Evolutionary conservation across 73 alveolate species (phyloP), one percentile per base, ranked within the genome.

Genomic region (Uronychia binucleata): DNA sequence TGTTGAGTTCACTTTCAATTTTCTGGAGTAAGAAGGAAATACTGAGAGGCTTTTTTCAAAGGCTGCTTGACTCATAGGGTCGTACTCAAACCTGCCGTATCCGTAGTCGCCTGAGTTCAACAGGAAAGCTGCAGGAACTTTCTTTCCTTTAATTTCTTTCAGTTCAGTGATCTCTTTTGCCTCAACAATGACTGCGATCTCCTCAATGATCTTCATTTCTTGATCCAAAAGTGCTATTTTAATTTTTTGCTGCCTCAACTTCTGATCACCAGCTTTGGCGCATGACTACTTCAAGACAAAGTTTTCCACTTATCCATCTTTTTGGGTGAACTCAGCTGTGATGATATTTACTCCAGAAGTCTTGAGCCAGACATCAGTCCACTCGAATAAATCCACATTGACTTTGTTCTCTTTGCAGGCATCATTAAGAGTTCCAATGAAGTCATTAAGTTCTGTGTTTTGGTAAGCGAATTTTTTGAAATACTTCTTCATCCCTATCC

Each of bases 381-480:
- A 92, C n/a, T 33, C 59, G 8, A 60, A 80, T 0, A 84, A 57
- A 78, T 92, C 91, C 33, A 88, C 75, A 76, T 88, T 79, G 26
- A 67, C 81, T 76, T 89, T 78, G 80, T 76, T 32, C 8, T 94
- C 98, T 5, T 90, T 87, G 27, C 96, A 94, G 0, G 95, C 95
- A 58, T 88, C 94, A 11, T 86, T 86, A 80, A 95, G 88, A 59
- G 79, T 83, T 34, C 78, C 87, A 34, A 96, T 91, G 86, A 96
- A 96, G 80, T 97, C 99, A 75, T 83, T 93, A 34, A 96, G 89
- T 25, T 85, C 94, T 19, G 99, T 96, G 90, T 97, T 97, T 35
- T 83, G 77, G 89, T 88, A 96, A 28, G 93, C 95, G 88, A 78
- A 95, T 59, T 93, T 92, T 34, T 83, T 79, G 86, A 97, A 95